phyloP scores from a whole-genome alignment of 352 stramenopile species.

The Phytophthora gonapodyides region DNA sequence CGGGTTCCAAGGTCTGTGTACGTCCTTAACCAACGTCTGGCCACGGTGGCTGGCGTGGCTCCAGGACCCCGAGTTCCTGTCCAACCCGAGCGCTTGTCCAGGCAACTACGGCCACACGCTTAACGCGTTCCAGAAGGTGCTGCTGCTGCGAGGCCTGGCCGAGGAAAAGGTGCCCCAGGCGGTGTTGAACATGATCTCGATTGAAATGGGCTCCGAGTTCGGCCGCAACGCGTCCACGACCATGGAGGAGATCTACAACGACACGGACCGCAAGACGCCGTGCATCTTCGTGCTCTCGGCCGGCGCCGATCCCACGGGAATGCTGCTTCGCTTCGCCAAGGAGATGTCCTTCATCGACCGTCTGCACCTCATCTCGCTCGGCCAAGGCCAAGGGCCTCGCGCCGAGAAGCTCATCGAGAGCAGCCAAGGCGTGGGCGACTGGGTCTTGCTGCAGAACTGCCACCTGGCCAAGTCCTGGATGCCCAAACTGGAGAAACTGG shows the following conservation, averaged over 20 bases:
- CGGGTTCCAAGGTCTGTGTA: slow-evolving; percentile 67
- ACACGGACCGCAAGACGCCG: slow-evolving; percentile 91
- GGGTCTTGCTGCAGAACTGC: slow-evolving; percentile 95
- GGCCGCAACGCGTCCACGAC: slow-evolving; percentile 77
- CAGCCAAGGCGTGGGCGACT: slow-evolving; percentile 86
- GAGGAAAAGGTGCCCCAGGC: slow-evolving; percentile 92
- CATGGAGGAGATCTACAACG: slow-evolving; percentile 95
- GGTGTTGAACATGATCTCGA: slow-evolving; percentile 86
- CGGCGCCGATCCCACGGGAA: slow-evolving; percentile 91
- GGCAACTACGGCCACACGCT: slow-evolving; percentile 47
- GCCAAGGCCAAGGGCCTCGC: slow-evolving; percentile 91
- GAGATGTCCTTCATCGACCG: slow-evolving; percentile 88
- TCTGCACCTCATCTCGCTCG: slow-evolving; percentile 92
- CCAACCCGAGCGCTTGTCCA: slow-evolving; percentile 41
- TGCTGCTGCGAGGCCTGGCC: slow-evolving; percentile 76
- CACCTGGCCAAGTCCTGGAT: slow-evolving; percentile 96
- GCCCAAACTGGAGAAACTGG: slow-evolving; percentile 91
- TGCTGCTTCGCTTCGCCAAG: slow-evolving; percentile 93
- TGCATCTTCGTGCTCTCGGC: slow-evolving; percentile 95
- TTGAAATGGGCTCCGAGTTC: slow-evolving; percentile 88
- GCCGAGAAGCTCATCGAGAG: slow-evolving; percentile 91
- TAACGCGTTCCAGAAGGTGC: slow-evolving; percentile 74
- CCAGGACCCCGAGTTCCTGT: slow-evolving; percentile 47
- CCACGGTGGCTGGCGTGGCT: slow-evolving; percentile 67
- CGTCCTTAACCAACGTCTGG: slow-evolving; percentile 66